Base-by-base conservation (phyloP, 2,329 filamentous ascomycete species). In the Clarireedia homoeocarpa region DNA sequence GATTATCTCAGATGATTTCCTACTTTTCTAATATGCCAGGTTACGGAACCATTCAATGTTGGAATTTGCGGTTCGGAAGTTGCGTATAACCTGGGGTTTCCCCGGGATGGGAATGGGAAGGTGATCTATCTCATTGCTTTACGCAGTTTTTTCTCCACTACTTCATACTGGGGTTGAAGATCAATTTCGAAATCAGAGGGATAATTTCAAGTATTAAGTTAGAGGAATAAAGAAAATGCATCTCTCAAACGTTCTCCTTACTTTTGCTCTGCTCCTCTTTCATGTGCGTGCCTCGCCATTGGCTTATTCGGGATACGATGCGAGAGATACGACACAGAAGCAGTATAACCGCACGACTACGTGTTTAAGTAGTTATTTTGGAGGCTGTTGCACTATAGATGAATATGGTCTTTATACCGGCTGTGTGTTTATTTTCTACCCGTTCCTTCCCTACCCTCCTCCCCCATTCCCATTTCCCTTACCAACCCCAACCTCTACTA, bases 311-410 rank as follows among this genome's bases (percentile, higher is more conserved):
- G 40, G 12, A 6, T 17, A 23, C n/a, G 40, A 17, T 10, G 23
- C 23, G 20, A 44, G 40, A 44, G 40, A 44, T 44, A 23, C n/a
- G 3, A 4, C 30, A 9, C 30, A 34, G 30, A 34, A 9, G 40
- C 38, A 12, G 45, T 50, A 42, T 34, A 39, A 49, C 2, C 15
- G 14, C 12, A 55, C 59, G 15, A 58, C 48, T 9, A 49, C 53
- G 42, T 53, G 50, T 54, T 44, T 51, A 38, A 58, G 26, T 63
- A 44, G 27, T 39, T 27, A 34, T 51, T 45, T 50, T 15, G 53
- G 53, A 15, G 53, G 47, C 7, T 51, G 53, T 23, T 55, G 47
- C 14, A 17, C 20, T 17, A 5, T 51, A 9, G 53, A 55, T 45
- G 14, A 20, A 0, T 26, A 38, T 15, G 53, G 40, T 2, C 2